These are phyloP conservation scores for Linnemannia hyalina DNA, from an alignment of 192 early-diverging fungal genomes.

Conservation along the genomic window DNA sequence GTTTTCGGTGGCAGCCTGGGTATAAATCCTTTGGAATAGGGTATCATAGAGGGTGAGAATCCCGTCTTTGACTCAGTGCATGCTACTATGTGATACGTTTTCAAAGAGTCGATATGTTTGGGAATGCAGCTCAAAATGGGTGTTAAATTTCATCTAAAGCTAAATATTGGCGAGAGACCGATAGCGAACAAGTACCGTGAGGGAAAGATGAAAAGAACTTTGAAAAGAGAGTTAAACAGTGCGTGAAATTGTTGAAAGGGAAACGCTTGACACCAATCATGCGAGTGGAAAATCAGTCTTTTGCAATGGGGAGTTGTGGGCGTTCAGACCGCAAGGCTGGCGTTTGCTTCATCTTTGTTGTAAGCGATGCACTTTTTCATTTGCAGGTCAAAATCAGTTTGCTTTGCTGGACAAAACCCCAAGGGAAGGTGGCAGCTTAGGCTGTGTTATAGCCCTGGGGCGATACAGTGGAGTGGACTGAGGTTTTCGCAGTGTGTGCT, in stretches of 20 bases:
- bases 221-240: no score
- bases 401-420: conserved; percentile 63
- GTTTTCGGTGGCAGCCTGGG: conserved; percentile 56
- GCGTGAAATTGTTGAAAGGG: no score
- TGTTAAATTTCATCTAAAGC: conserved; percentile 85
- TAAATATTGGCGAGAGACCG: conserved; percentile 89
- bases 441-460: conserved; percentile 70
- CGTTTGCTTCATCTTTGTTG: conserved; percentile 45
- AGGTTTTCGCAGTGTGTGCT: conserved; percentile 65
- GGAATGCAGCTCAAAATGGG: conserved; percentile 82
- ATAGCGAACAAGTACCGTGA: conserved; percentile 92
- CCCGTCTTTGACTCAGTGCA: conserved; percentile 63
- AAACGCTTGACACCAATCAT: no score
- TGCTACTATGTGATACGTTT: conserved; percentile 64
- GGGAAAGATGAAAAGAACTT: conserved; percentile 88
- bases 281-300: no score
- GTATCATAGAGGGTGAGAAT: conserved; percentile 83
- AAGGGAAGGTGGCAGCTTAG: conserved; percentile 63
- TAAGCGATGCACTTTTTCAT: conserved; percentile 63
- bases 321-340: conserved; percentile 47
- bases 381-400: conserved; percentile 71
- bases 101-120: conserved; percentile 83
- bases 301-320: not conserved
- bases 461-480: conserved; percentile 68
- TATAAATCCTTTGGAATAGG: conserved; percentile 77